These are phyloP conservation scores for Wickerhamiella sorbophila DNA, from an alignment of 805 yeast species.

Conservation along the genomic window DNA sequence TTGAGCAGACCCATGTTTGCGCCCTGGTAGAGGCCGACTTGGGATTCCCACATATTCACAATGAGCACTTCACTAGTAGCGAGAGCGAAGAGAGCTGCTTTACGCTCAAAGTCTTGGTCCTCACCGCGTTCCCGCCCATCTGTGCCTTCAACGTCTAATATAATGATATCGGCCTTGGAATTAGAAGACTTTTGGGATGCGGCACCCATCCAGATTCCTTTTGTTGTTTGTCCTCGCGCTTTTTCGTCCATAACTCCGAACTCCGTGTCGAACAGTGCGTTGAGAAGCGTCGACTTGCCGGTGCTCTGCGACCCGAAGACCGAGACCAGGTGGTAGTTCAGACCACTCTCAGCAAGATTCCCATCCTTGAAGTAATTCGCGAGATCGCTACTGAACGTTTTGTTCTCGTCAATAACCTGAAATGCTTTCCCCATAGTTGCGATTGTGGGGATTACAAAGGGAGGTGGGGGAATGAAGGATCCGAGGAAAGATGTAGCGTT, in stretches of 20 bases:
- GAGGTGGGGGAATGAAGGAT: neutral
- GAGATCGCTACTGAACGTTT: slow-evolving; percentile 33
- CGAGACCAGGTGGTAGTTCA: slow-evolving; percentile 76
- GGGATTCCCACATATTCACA: slow-evolving; percentile 93
- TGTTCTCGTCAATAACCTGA: slow-evolving; percentile 50
- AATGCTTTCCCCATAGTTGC: slow-evolving; percentile 4
- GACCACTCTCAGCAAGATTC: slow-evolving; percentile 30
- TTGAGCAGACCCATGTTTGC: slow-evolving; percentile 92
- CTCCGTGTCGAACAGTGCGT: slow-evolving; percentile 67
- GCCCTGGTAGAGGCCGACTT: slow-evolving; percentile 92
- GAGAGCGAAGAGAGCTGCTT: slow-evolving; percentile 87
- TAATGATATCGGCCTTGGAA: slow-evolving; percentile 21
- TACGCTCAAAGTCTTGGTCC: slow-evolving; percentile 95
- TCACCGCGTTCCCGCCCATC: slow-evolving; percentile 98
- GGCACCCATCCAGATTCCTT: slow-evolving; percentile 60
- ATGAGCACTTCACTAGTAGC: slow-evolving; percentile 83
- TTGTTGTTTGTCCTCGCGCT: slow-evolving; percentile 78
- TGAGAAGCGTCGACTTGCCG: slow-evolving; percentile 86
- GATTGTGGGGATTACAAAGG: neutral
- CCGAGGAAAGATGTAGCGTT: neutral
- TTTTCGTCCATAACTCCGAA: slow-evolving; percentile 90
- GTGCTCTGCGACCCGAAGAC: slow-evolving; percentile 97
- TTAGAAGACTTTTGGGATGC: slow-evolving; percentile 26
- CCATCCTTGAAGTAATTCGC: slow-evolving; percentile 21
- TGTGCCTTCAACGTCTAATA: slow-evolving; percentile 97